Conservation (phyloP, 306 rosid species). For the Vicia sativa region DNA sequence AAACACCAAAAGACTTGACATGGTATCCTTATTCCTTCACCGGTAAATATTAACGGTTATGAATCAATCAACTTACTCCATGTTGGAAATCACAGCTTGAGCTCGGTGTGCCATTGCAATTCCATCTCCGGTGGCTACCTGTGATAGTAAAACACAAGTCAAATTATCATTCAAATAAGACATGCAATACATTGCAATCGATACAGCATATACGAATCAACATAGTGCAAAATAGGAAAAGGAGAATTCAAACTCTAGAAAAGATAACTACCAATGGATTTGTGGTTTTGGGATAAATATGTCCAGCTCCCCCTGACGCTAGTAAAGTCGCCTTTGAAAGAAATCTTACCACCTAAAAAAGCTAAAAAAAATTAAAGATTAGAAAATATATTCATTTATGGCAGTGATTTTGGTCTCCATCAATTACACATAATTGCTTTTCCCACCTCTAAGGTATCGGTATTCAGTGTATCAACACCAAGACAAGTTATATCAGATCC, state of each 20-base stretch:
- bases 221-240: conserved; percentile 3
- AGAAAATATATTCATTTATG: conserved; percentile 21
- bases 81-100: conserved; percentile 91
- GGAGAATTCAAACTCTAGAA: conserved; percentile 7
- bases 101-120: conserved; percentile 98
- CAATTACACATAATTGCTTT: conserved; percentile 20
- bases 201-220: conserved; percentile 14
- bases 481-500: conserved; percentile 72
- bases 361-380: conserved; percentile 38
- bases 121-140: conserved; percentile 99
- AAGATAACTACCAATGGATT: conserved; percentile 75
- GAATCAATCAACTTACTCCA: conserved; percentile 73
- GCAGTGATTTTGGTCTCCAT: conserved; percentile 24
- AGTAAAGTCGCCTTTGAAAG: conserved; percentile 92
- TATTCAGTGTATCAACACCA: conserved; percentile 84
- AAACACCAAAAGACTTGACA: neutral
- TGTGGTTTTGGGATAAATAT: conserved; percentile 90
- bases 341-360: conserved; percentile 83
- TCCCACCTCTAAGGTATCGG: conserved; percentile 77
- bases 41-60: conserved; percentile 22
- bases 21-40: conserved; percentile 2
- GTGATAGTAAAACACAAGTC: conserved; percentile 27
- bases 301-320: conserved; percentile 98
- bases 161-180: conserved; percentile 28
- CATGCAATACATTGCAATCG: neutral